Evolutionary conservation across 306 rosid genomes (phyloP).

Genomic region (Abrus pulchellus): DNA sequence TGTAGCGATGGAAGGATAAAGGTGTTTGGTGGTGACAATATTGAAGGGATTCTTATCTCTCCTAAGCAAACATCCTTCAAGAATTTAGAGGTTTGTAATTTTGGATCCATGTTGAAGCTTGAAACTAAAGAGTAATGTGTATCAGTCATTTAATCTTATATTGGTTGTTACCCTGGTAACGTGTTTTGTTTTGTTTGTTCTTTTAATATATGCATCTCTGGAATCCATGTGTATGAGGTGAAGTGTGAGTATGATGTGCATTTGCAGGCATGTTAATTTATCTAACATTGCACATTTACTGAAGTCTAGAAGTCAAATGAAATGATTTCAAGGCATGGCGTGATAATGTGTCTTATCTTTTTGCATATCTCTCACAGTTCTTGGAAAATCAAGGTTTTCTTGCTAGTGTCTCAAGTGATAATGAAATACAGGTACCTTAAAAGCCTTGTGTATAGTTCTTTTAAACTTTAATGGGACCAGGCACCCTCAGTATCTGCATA

Average conservation of each 20-base stretch:
- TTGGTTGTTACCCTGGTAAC: not conserved
- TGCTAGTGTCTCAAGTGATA: slow-evolving; percentile 73
- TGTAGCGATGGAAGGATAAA: slow-evolving; percentile 95
- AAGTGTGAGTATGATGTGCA: not conserved
- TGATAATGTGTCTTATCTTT: slow-evolving; percentile 38
- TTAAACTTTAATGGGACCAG: slow-evolving; percentile 15
- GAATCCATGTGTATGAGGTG: not conserved
- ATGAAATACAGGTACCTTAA: slow-evolving; percentile 81
- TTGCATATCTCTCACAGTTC: slow-evolving; percentile 62
- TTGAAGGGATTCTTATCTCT: slow-evolving; percentile 80
- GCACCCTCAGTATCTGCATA: slow-evolving; percentile 16
- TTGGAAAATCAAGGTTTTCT: slow-evolving; percentile 92
- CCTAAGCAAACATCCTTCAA: slow-evolving; percentile 70
- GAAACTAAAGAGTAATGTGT: slow-evolving; percentile 4
- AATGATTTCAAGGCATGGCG: slow-evolving; percentile 26
- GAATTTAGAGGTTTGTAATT: slow-evolving; percentile 74
- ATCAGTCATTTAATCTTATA: slow-evolving; percentile 15
- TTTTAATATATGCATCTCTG: slow-evolving; percentile 27
- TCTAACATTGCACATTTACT: slow-evolving; percentile 32
- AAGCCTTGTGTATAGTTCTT: slow-evolving; percentile 39
- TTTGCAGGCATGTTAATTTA: slow-evolving; percentile 30
- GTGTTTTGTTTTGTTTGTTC: slow-evolving; percentile 6
- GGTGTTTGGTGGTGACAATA: slow-evolving; percentile 79
- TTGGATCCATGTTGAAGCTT: slow-evolving; percentile 26
- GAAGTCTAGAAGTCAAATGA: slow-evolving; percentile 32